Conservation (phyloP, 1,284 basidiomycete genomes). For the Wallemia hederae region DNA sequence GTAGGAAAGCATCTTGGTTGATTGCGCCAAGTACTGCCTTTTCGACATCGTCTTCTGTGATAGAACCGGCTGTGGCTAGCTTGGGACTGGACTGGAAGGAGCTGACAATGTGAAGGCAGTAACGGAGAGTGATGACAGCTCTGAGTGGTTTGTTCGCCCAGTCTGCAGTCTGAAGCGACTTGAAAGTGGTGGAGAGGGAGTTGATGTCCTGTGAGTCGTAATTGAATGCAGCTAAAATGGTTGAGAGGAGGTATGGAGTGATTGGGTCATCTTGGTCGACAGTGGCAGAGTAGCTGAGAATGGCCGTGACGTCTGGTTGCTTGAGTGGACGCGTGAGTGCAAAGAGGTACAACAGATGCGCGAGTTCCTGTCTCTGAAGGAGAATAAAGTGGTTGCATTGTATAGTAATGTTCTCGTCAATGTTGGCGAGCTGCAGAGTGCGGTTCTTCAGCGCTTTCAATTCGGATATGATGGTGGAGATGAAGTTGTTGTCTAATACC, state of each 20-base stretch:
- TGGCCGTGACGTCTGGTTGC: slow-evolving; percentile 26
- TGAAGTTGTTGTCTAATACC: slow-evolving; percentile 3
- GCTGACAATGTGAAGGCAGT: slow-evolving; percentile 5
- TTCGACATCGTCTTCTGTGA: slow-evolving; percentile 7
- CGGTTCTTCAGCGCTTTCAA: slow-evolving; percentile 27
- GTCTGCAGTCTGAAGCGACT: slow-evolving; percentile 9
- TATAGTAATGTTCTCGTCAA: slow-evolving; percentile 34
- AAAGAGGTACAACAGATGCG: slow-evolving; percentile 29
- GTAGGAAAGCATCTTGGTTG: slow-evolving; percentile 2
- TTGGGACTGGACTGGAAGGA: slow-evolving; percentile 15
- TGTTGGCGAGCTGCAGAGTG: slow-evolving; percentile 18
- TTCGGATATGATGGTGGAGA: not conserved
- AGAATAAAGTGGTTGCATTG: slow-evolving; percentile 37
- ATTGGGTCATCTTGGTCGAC: slow-evolving; percentile 31
- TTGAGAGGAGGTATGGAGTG: slow-evolving; percentile 37
- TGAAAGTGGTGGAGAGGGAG: slow-evolving; percentile 8
- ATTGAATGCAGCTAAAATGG: slow-evolving; percentile 37
- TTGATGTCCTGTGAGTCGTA: slow-evolving; percentile 21
- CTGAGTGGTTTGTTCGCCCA: slow-evolving; percentile 6
- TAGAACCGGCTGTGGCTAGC: slow-evolving; percentile 4
- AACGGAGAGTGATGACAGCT: not conserved
- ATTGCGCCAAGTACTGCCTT: slow-evolving; percentile 2
- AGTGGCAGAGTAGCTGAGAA: slow-evolving; percentile 32
- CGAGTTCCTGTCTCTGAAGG: slow-evolving; percentile 36
- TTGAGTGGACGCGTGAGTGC: slow-evolving; percentile 32